A percentile compares a stretch with the other conserved stretches of the same genome.
Evolutionary conservation across 1,139 yeast species (phyloP).

Genomic region (Candida mesenterica): DNA sequence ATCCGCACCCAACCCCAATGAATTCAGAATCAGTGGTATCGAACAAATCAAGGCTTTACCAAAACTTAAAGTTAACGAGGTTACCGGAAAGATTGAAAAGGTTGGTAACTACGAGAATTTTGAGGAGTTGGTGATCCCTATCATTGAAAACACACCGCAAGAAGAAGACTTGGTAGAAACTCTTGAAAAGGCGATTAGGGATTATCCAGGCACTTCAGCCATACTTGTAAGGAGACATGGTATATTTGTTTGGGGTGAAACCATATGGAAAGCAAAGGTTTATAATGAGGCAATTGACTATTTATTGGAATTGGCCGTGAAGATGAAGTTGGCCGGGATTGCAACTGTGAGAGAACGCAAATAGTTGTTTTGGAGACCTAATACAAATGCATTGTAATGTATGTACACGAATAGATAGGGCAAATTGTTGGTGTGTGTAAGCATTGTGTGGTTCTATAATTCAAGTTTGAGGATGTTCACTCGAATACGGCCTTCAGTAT

Average conservation of each 20-base stretch:
- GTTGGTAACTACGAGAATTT: slow-evolving; percentile 67
- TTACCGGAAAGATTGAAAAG: slow-evolving; percentile 50
- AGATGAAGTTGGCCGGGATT: slow-evolving; percentile 66
- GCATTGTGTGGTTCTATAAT: no score
- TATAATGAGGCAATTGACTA: slow-evolving; percentile 93
- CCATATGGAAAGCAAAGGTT: slow-evolving; percentile 88
- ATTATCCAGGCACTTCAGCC: slow-evolving; percentile 79
- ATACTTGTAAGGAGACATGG: slow-evolving; percentile 93
- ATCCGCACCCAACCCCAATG: slow-evolving; percentile 39
- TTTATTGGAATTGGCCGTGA: slow-evolving; percentile 77
- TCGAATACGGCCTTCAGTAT: no score
- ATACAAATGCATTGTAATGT: no score
- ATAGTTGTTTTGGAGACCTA: neutral
- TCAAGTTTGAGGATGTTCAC: no score
- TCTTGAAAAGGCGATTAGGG: slow-evolving; percentile 58
- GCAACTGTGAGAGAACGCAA: slow-evolving; percentile 32
- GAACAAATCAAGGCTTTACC: slow-evolving; percentile 96
- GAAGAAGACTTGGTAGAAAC: slow-evolving; percentile 82
- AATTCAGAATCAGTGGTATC: slow-evolving; percentile 72
- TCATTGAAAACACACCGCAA: slow-evolving; percentile 84
- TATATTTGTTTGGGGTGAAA: slow-evolving; percentile 92
- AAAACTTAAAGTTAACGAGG: slow-evolving; percentile 28
- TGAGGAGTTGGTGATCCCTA: slow-evolving; percentile 80
- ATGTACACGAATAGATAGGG: neutral
- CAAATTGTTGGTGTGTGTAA: neutral